phyloP scores from a whole-genome alignment of 352 stramenopile species.

The Globisporangium megalacanthum region DNA sequence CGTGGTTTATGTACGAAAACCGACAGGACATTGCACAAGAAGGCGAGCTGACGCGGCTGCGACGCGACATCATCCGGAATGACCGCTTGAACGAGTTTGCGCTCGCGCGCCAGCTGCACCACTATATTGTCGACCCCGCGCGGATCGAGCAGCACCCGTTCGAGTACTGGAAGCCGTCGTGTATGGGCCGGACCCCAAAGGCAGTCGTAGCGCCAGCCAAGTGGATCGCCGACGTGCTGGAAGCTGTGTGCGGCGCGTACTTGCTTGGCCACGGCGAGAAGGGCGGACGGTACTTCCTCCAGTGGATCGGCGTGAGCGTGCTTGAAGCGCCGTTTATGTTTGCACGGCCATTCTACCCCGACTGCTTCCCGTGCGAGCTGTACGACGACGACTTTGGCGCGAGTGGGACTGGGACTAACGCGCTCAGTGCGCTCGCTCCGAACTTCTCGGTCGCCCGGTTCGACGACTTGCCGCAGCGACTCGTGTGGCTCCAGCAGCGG shows the following conservation, averaged over 20 bases:
- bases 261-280: conserved; percentile 63
- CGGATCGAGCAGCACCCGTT: conserved; percentile 82
- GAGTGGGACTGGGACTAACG: conserved; percentile 4
- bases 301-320: conserved; percentile 70
- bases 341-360: conserved; percentile 46
- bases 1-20: conserved; percentile 79
- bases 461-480: conserved; percentile 42
- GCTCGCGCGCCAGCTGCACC: conserved; percentile 45
- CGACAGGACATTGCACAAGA: conserved; percentile 68
- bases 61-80: conserved; percentile 84
- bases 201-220: conserved; percentile 68
- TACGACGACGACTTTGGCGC: conserved; percentile 29
- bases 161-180: conserved; percentile 83
- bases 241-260: conserved; percentile 79
- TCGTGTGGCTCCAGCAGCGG: conserved; percentile 61
- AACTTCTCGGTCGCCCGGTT: conserved; percentile 56
- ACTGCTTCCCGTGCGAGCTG: conserved; percentile 62
- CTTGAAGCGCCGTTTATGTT: conserved; percentile 39
- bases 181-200: conserved; percentile 76
- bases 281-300: conserved; percentile 69
- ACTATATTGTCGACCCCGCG: conserved; percentile 75
- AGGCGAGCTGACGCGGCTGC: conserved; percentile 64
- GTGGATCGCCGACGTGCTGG: conserved; percentile 82
- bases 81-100: conserved; percentile 77
- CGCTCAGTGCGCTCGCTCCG: conserved; percentile 22